These are phyloP conservation scores for Aleurites moluccanus DNA, from an alignment of 441 rosid species.

Conservation along the genomic window DNA sequence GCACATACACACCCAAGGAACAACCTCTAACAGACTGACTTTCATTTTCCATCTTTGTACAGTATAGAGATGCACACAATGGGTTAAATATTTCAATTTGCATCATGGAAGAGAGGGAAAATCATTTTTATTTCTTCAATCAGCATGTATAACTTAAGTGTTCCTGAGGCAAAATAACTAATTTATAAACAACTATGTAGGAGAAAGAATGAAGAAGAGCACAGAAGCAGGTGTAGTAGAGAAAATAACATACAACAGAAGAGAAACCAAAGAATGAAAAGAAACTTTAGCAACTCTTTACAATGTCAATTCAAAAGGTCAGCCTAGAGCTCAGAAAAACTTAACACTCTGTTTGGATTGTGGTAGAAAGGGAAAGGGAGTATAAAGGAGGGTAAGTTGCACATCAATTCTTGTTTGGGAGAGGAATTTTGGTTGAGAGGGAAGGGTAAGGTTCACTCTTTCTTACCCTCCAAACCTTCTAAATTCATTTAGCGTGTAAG, in stretches of 20 bases:
- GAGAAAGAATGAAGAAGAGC: background rate
- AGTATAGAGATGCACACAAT: background rate
- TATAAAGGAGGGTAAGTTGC: too few relatives aligned
- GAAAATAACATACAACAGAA: background rate
- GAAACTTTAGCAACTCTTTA: background rate
- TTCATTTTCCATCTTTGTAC: too few relatives aligned
- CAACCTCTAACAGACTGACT: background rate
- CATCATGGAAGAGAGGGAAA: background rate
- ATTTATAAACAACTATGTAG: too few relatives aligned
- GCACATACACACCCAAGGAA: background rate
- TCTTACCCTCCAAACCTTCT: too few relatives aligned
- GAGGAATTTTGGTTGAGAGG: too few relatives aligned
- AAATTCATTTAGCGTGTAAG: too few relatives aligned
- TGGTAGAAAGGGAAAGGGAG: too few relatives aligned
- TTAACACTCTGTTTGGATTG: background rate
- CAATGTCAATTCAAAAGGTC: background rate
- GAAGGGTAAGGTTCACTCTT: too few relatives aligned
- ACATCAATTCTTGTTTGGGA: too few relatives aligned
- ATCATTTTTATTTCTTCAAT: constrained; percentile 1
- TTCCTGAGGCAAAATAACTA: background rate
- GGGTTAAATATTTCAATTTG: background rate
- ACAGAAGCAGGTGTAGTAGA: background rate
- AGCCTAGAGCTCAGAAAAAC: background rate
- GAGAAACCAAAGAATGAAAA: background rate
- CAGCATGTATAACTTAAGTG: background rate